Evolutionary conservation across 2,329 filamentous ascomycete genomes (phyloP).

Genomic region (Fusarium acutatum): DNA sequence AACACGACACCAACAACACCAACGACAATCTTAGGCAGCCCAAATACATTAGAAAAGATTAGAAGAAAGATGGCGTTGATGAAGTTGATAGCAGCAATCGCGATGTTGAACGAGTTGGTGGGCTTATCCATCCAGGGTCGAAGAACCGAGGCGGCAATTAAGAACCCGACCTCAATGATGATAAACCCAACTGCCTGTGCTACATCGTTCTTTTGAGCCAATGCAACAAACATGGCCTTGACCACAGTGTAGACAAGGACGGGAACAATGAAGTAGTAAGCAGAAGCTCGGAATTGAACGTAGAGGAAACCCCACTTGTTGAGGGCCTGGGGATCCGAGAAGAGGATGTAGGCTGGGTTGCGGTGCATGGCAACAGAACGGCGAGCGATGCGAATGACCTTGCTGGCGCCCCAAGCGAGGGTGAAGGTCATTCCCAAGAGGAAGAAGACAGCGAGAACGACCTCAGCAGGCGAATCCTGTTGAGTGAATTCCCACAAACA

Average conservation of each 20-base stretch:
- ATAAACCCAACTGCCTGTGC: constrained; percentile 85
- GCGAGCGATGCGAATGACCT: constrained; percentile 88
- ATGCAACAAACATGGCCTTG: constrained; percentile 89
- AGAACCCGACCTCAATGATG: constrained; percentile 79
- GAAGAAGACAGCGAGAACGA: constrained; percentile 89
- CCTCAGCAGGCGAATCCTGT: constrained; percentile 83
- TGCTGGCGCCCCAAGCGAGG: constrained; percentile 85
- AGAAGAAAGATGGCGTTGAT: constrained; percentile 89
- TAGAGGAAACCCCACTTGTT: constrained; percentile 99
- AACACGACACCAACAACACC: constrained; percentile 90
- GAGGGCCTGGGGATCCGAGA: constrained; percentile 90
- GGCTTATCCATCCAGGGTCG: constrained; percentile 99
- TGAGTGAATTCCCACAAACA: constrained; percentile 94
- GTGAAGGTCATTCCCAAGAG: constrained; percentile 81
- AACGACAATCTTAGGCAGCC: constrained; percentile 81
- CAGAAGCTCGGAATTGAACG: constrained; percentile 93
- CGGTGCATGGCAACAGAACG: constrained; percentile 91
- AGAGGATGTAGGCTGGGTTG: constrained; percentile 96
- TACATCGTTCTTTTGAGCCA: constrained; percentile 74
- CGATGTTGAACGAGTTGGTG: constrained; percentile 95
- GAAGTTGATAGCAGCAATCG: constrained; percentile 90
- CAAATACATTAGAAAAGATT: constrained; percentile 87
- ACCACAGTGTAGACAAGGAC: constrained; percentile 80
- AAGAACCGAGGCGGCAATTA: constrained; percentile 81
- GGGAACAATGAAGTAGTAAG: constrained; percentile 93